Conservation (phyloP, 2,329 filamentous ascomycete genomes). For the Beauveria asiatica region DNA sequence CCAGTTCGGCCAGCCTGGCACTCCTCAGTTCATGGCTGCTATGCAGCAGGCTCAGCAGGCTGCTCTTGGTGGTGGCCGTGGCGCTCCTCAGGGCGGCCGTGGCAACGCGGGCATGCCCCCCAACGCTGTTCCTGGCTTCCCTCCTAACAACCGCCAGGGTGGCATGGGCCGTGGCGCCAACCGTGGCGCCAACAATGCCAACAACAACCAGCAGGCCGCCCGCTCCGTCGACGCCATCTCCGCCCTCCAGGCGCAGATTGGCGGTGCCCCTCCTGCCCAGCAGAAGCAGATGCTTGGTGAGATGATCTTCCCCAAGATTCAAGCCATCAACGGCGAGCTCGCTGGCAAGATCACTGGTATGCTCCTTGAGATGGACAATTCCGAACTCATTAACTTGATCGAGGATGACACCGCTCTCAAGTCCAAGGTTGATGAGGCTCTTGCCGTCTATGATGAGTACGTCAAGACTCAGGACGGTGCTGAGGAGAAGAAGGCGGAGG, state of each 20-base stretch:
- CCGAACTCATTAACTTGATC: slow-evolving; percentile 85
- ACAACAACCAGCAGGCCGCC: slow-evolving; percentile 29
- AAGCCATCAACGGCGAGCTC: slow-evolving; percentile 85
- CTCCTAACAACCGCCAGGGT: slow-evolving; percentile 46
- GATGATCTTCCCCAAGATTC: slow-evolving; percentile 97
- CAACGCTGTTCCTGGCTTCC: slow-evolving; percentile 47
- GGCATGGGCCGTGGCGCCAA: slow-evolving; percentile 38
- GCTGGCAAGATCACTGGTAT: slow-evolving; percentile 99
- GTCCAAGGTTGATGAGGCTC: slow-evolving; percentile 93
- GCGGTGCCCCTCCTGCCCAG: slow-evolving; percentile 54
- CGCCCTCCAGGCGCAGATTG: slow-evolving; percentile 49
- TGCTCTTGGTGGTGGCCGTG: slow-evolving; percentile 51
- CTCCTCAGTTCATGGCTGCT: slow-evolving; percentile 71
- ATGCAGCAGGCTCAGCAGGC: slow-evolving; percentile 69
- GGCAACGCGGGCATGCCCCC: slow-evolving; percentile 48
- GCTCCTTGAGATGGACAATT: slow-evolving; percentile 98
- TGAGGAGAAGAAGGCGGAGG: slow-evolving; percentile 43
- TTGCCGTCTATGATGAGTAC: slow-evolving; percentile 97
- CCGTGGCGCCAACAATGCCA: slow-evolving; percentile 37
- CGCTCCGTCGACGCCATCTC: slow-evolving; percentile 32
- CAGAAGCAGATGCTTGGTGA: slow-evolving; percentile 99
- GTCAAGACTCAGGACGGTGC: slow-evolving; percentile 58
- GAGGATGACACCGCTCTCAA: slow-evolving; percentile 83
- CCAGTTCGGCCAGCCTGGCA: slow-evolving; percentile 70
- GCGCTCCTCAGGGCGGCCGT: slow-evolving; percentile 58